Conservation (phyloP, 2,329 filamentous ascomycete species). For the Didymella segeticola region DNA sequence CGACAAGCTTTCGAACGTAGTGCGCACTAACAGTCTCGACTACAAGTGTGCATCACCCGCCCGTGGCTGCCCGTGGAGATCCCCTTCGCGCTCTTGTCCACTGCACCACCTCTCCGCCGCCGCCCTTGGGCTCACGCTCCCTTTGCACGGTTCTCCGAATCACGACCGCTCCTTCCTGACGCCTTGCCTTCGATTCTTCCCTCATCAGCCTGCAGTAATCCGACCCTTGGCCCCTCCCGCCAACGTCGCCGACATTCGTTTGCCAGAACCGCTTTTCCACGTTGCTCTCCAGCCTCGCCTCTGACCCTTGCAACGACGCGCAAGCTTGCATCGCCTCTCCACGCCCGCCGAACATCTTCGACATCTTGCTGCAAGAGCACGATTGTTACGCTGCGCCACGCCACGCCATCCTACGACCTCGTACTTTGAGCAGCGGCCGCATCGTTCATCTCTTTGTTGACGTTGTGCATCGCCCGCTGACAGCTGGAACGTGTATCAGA, state of each 20-base stretch:
- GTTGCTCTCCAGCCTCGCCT: conserved; percentile 11
- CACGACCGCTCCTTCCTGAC: conserved; percentile 42
- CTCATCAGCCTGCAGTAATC: conserved; percentile 25
- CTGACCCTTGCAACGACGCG: conserved; percentile 32
- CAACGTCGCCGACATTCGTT: conserved; percentile 37
- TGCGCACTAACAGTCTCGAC: conserved; percentile 25
- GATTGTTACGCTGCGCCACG: conserved; percentile 5
- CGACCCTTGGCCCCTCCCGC: conserved; percentile 18
- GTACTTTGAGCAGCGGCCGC: conserved; percentile 11
- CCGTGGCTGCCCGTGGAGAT: conserved; percentile 39
- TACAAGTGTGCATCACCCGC: conserved; percentile 44
- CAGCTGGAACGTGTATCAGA: conserved; percentile 25
- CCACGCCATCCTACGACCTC: no score
- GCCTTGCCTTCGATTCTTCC: conserved; percentile 23
- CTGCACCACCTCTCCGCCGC: conserved; percentile 10
- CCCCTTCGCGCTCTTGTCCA: conserved; percentile 7
- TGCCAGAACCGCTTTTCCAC: conserved; percentile 6
- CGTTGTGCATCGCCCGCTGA: conserved; percentile 22
- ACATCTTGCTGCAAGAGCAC: conserved; percentile 15
- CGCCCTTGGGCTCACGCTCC: conserved; percentile 42
- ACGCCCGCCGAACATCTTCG: conserved; percentile 14
- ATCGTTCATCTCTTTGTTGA: conserved; percentile 25
- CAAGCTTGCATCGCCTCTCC: conserved; percentile 32
- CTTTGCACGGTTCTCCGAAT: conserved; percentile 46
- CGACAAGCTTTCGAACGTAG: conserved; percentile 48